These are phyloP conservation scores for Phlebiopsis gigantea DNA, from an alignment of 768 basidiomycete species.

Conservation along the genomic window DNA sequence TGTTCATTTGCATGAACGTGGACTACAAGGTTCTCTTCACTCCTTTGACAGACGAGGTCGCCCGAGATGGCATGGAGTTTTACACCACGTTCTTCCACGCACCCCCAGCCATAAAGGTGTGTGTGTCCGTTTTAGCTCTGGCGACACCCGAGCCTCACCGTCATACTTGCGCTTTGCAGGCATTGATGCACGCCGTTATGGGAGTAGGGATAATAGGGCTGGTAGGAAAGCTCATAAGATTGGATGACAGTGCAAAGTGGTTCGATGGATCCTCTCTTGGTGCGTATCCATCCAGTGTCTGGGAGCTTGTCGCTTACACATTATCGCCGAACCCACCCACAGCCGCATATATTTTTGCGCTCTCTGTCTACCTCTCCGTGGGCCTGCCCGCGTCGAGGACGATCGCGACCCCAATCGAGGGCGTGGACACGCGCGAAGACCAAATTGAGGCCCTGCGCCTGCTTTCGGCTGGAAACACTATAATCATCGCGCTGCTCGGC, in stretches of 20 bases:
- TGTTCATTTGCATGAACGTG: conserved; percentile 82
- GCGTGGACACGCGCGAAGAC: conserved; percentile 55
- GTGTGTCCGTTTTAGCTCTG: conserved; percentile 15
- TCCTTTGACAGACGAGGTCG: conserved; percentile 53
- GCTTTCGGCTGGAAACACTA: conserved; percentile 81
- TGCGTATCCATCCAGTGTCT: conserved; percentile 31
- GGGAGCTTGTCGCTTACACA: background rate
- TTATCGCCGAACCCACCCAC: conserved; percentile 10
- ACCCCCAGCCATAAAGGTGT: conserved; percentile 88
- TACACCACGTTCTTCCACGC: conserved; percentile 92
- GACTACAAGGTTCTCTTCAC: conserved; percentile 83
- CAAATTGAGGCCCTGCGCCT: conserved; percentile 76
- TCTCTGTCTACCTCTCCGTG: conserved; percentile 81
- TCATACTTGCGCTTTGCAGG: conserved; percentile 37
- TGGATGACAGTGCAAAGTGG: conserved; percentile 92
- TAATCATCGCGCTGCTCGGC: conserved; percentile 66
- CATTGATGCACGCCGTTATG: conserved; percentile 81
- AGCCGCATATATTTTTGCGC: conserved; percentile 72
- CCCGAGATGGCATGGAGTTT: conserved; percentile 80
- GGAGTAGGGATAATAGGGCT: conserved; percentile 73
- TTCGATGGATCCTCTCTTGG: conserved; percentile 90
- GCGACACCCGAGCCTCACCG: background rate
- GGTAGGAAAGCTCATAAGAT: conserved; percentile 73
- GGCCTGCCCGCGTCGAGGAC: conserved; percentile 75
- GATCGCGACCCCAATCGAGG: conserved; percentile 52